These are phyloP conservation scores for Dissophora ornata DNA, from an alignment of 192 early-diverging fungal species.

Conservation along the genomic window DNA sequence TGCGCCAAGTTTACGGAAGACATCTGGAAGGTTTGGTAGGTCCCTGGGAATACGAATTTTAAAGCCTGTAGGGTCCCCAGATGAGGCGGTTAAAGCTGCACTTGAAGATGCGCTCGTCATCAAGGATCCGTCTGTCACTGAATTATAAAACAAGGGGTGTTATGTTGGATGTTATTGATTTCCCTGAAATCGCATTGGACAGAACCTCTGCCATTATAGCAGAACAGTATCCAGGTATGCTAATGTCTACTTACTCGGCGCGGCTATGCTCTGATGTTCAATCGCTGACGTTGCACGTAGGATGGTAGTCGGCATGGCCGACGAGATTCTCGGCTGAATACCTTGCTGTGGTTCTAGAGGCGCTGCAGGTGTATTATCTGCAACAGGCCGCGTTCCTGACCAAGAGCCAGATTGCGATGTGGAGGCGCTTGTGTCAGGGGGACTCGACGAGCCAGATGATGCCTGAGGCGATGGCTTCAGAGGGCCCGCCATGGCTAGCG, in stretches of 20 bases:
- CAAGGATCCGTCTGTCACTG: not conserved
- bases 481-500: too few relatives aligned
- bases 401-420: constrained; percentile 11
- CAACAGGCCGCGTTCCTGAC: constrained; percentile 25
- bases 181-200: too few relatives aligned
- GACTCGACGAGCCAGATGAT: too few relatives aligned
- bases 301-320: not conserved
- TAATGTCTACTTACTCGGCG: constrained; percentile 4
- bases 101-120: not conserved
- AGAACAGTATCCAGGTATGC: too few relatives aligned
- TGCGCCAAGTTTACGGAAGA: constrained; percentile 17
- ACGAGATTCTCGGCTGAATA: not conserved
- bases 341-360: not conserved
- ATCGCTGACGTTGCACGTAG: not conserved
- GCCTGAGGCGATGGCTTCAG: too few relatives aligned
- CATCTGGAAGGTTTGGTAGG: constrained; percentile 40
- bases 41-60: constrained; percentile 45
- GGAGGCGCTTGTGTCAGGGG: too few relatives aligned
- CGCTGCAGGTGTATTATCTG: constrained; percentile 14
- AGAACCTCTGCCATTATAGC: too few relatives aligned
- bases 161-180: not conserved
- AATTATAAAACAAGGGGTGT: not conserved
- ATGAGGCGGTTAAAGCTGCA: not conserved
- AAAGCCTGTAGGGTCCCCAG: constrained; percentile 6
- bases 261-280: not conserved